Conservation (phyloP, 176 grass and related monocot genomes). For the Eragrostis curvula region DNA sequence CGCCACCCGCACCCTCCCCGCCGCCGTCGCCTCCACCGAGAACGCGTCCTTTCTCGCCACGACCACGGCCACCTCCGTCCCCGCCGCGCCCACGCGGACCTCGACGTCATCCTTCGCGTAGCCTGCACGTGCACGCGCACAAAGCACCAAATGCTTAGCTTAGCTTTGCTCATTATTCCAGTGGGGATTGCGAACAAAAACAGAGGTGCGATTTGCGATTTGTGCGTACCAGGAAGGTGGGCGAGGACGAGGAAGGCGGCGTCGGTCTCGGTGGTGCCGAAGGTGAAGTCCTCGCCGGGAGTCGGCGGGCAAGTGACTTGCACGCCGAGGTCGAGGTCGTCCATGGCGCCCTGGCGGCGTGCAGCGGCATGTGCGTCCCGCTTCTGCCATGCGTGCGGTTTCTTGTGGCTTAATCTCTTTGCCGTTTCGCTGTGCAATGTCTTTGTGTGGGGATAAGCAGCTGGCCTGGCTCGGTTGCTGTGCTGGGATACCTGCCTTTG, state of each 20-base stretch:
- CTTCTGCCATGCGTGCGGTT: conserved; percentile 25
- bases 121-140: conserved; percentile 36
- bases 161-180: too few relatives aligned
- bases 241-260: conserved; percentile 72
- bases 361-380: conserved; percentile 9
- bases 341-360: conserved; percentile 40
- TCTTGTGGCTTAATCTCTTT: conserved; percentile 32
- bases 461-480: background rate
- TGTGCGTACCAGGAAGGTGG: conserved; percentile 67
- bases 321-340: conserved; percentile 75
- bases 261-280: conserved; percentile 65
- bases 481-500: conserved; percentile 12
- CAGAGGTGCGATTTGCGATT: background rate
- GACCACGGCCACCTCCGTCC: conserved; percentile 54
- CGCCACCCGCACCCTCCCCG: conserved; percentile 47
- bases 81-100: conserved; percentile 50
- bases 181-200: background rate
- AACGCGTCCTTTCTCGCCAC: conserved; percentile 52
- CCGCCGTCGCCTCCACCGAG: conserved; percentile 42
- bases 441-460: background rate
- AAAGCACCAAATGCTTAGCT: background rate
- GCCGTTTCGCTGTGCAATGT: background rate
- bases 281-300: conserved; percentile 57
- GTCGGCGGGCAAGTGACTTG: conserved; percentile 22
- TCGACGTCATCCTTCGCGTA: conserved; percentile 72